phyloP scores from a whole-genome alignment of 2,329 filamentous ascomycete species.

The Paradendryphiella salina region DNA sequence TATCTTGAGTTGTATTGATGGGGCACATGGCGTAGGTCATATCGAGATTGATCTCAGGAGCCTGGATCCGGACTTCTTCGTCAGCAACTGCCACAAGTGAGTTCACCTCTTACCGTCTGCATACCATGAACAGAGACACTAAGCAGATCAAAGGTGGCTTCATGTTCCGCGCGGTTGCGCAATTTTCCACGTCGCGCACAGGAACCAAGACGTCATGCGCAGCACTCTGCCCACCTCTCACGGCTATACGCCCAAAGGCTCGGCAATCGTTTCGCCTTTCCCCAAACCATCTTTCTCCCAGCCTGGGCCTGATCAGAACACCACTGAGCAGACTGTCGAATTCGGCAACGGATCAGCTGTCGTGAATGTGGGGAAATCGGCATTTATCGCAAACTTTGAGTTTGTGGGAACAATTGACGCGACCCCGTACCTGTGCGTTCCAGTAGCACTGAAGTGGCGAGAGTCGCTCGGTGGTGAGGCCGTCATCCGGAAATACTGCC shows the following conservation, averaged over 20 bases:
- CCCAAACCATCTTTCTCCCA: conserved; percentile 26
- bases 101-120: not conserved
- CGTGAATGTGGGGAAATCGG: conserved; percentile 52
- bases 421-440: conserved; percentile 70
- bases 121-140: not conserved
- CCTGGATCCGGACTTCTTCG: conserved; percentile 81
- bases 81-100: conserved; percentile 67
- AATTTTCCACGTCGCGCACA: conserved; percentile 73
- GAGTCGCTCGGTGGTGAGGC: conserved; percentile 73
- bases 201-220: conserved; percentile 75
- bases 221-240: conserved; percentile 79
- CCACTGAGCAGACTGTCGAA: not conserved
- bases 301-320: conserved; percentile 1
- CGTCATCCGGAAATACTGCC: conserved; percentile 66
- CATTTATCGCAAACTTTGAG: conserved; percentile 72
- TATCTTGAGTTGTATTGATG: conserved; percentile 77
- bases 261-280: conserved; percentile 46
- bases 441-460: conserved; percentile 73
- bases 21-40: conserved; percentile 82
- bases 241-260: conserved; percentile 63
- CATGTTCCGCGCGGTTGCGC: conserved; percentile 78
- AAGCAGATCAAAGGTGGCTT: conserved; percentile 65
- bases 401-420: conserved; percentile 77
- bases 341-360: conserved; percentile 8
- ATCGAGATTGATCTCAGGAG: conserved; percentile 67